A percentile compares a stretch with the other conserved stretches of the same genome.
Conservation (phyloP, 2,329 filamentous ascomycete genomes). For the Pseudocercospora pini-densiflorae region DNA sequence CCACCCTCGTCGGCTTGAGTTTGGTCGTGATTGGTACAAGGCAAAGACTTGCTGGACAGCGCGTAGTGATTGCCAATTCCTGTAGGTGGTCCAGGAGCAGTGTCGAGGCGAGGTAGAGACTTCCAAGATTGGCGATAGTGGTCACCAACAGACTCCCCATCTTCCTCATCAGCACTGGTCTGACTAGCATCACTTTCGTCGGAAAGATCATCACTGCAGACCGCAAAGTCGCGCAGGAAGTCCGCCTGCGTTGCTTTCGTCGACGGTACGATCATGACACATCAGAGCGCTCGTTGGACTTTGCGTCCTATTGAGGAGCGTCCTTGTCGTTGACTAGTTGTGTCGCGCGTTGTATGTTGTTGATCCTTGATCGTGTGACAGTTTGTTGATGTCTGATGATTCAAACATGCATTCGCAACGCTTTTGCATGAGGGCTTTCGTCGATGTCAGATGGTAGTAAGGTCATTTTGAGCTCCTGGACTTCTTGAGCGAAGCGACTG, state of each 20-base stretch:
- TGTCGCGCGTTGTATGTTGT: neutral
- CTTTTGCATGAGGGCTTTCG: neutral
- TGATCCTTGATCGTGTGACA: neutral
- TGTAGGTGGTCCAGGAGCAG: neutral
- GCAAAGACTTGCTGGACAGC: neutral
- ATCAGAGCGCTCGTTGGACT: neutral
- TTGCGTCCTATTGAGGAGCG: neutral
- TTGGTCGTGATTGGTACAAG: neutral
- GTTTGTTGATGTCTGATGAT: neutral
- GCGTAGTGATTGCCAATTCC: neutral
- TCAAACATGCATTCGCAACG: neutral
- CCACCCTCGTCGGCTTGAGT: neutral
- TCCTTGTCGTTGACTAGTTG: neutral
- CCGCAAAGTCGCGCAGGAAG: neutral
- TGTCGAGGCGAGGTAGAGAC: neutral
- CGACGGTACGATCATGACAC: neutral
- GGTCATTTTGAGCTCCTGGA: neutral
- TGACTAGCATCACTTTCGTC: neutral
- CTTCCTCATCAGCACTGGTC: neutral
- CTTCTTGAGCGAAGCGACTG: neutral
- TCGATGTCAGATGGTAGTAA: neutral
- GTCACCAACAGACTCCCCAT: neutral
- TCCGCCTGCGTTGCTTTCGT: neutral
- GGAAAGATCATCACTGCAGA: neutral
- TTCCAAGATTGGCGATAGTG: slow-evolving; percentile 3